Evolutionary conservation across 495 filamentous ascomycete genomes (phyloP), one percentile per base, ranked within the genome.

Genomic region (Aspergillus haitiensis): DNA sequence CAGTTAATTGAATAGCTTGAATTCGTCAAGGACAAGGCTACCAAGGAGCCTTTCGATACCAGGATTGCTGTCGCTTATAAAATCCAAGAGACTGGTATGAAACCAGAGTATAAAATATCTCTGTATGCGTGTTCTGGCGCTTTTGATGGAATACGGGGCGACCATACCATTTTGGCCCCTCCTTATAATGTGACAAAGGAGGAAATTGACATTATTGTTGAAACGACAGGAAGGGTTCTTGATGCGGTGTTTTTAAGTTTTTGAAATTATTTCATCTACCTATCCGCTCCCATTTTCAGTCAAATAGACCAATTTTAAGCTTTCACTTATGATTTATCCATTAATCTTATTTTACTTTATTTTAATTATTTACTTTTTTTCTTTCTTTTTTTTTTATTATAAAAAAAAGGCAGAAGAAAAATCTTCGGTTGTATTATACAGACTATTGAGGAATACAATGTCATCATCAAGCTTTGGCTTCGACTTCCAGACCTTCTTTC

Each of bases 91-190:
- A 77, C 74, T 8, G 85, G 78, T 0, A 64, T 88, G 34, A 61
- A 68, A 0, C 59, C 75, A 0, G 71, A 81, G 11, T 82, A 86
- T 59, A 79, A 78, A 16, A 81, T 96, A 59, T 84, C 80, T 0
- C 64, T 95, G 15, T 95, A 94, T 68, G 86, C 86, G 18, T 85
- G 86, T 6, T 68, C 77, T 2, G 91, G 90, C 5, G 86, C 86
- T 0, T 83, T 78, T 1, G 88, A 91, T 66, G 88, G 89, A 0
- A 67, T 80, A 33, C 70, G 64, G 3, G 91, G 90, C 1, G 92
- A 97, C 65, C 88, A 92, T 74, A 72, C 93, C 12, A 74, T 95
- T 35, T 63, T 96, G 55, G 82, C 88, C 18, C 92, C 92, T 4
- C 80, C 91, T 1, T 95, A 88, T 70, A 92, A 82, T 57, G 76